Conservation (phyloP, 1,284 basidiomycete species). For the Ceratobasidium sp. region DNA sequence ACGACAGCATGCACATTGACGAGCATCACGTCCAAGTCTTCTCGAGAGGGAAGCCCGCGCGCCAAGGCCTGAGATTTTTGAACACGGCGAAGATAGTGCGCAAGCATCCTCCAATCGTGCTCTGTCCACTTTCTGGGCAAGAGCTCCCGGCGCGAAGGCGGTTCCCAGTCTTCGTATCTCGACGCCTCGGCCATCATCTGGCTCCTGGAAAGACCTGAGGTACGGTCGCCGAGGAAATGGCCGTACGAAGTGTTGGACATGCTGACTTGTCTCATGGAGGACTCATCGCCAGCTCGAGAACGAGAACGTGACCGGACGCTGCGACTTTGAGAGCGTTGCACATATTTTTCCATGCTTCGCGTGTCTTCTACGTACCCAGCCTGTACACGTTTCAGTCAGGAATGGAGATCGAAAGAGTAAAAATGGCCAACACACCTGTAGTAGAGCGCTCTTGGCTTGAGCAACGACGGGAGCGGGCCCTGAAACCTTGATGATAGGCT, state of each 20-base stretch:
- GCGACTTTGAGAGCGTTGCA: background rate
- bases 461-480: background rate
- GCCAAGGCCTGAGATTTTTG: constrained; percentile 33
- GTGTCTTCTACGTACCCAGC: constrained; percentile 8
- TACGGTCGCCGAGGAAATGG: constrained; percentile 30
- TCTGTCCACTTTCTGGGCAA: constrained; percentile 19
- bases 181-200: constrained; percentile 38
- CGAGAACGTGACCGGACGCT: constrained; percentile 24
- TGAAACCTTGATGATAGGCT: constrained; percentile 1
- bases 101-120: constrained; percentile 37
- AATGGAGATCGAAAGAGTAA: background rate
- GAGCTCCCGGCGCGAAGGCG: constrained; percentile 16
- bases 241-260: background rate
- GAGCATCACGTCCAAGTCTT: constrained; percentile 20
- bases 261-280: background rate
- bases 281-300: background rate
- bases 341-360: background rate
- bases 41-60: constrained; percentile 14
- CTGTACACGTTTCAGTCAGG: background rate
- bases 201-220: constrained; percentile 14
- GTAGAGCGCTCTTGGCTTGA: background rate
- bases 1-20: constrained; percentile 26
- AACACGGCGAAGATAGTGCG: constrained; percentile 23
- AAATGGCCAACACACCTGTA: background rate
- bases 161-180: constrained; percentile 37